Percentiles rank a stretch among this genome's conserved stretches.
phyloP scores from a whole-genome alignment of 331 rosid genomes.

The Spiraea crenata region DNA sequence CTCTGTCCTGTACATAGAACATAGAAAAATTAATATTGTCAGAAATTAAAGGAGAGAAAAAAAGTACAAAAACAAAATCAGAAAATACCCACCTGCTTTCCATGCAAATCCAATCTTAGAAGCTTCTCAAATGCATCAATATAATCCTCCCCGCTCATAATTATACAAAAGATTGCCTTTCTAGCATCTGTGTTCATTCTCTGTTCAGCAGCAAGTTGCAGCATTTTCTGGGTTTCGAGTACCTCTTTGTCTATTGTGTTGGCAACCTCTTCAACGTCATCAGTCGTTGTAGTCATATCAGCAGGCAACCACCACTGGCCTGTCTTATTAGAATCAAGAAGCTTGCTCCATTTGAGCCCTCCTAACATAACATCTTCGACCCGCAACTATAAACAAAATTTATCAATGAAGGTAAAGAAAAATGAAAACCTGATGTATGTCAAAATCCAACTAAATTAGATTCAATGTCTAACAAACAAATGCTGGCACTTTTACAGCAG shows the following conservation, averaged over 20 bases:
- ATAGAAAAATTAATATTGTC: slow-evolving; percentile 1
- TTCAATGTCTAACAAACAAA: not conserved
- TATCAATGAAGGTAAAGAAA: slow-evolving; percentile 1
- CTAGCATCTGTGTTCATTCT: slow-evolving; percentile 93
- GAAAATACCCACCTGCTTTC: slow-evolving; percentile 64
- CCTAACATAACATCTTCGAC: slow-evolving; percentile 61
- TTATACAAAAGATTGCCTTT: slow-evolving; percentile 84
- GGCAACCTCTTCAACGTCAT: slow-evolving; percentile 64
- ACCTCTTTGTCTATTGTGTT: slow-evolving; percentile 75
- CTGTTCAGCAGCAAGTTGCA: slow-evolving; percentile 85
- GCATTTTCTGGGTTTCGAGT: slow-evolving; percentile 74
- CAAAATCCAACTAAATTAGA: not conserved
- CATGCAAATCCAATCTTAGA: slow-evolving; percentile 72
- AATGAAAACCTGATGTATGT: not conserved
- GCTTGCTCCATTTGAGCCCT: slow-evolving; percentile 81
- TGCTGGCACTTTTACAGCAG: not conserved
- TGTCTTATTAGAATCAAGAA: slow-evolving; percentile 78
- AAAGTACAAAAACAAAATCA: not conserved
- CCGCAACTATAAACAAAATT: slow-evolving; percentile 50
- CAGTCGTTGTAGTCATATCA: slow-evolving; percentile 45
- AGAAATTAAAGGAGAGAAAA: not conserved
- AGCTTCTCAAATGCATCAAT: slow-evolving; percentile 94
- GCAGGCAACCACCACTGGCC: slow-evolving; percentile 94
- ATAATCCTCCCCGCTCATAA: slow-evolving; percentile 92
- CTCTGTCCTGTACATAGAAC: slow-evolving; percentile 61